Conservation (phyloP, 495 filamentous ascomycete genomes). For the Penicillium canariense region DNA sequence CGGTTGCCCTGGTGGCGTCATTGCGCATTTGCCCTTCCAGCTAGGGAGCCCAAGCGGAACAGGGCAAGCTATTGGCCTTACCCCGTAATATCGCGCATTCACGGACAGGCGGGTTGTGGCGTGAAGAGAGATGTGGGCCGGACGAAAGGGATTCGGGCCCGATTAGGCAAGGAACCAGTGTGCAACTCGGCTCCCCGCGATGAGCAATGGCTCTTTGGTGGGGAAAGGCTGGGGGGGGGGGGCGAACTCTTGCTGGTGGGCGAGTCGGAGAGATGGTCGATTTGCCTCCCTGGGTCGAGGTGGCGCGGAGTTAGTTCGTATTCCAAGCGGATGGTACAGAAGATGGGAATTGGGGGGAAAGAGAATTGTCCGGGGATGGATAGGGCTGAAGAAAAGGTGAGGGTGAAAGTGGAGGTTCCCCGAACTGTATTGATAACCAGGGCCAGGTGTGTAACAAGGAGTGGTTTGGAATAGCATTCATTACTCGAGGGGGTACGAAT, state of each 20-base stretch:
- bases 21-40: constrained; percentile 1
- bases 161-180: not conserved
- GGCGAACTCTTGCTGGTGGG: not conserved
- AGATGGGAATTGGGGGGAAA: too few relatives aligned
- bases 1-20: not conserved
- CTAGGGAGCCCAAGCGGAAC: not conserved
- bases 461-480: too few relatives aligned
- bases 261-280: not conserved
- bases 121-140: too few relatives aligned
- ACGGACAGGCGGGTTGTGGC: too few relatives aligned
- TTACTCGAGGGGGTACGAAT: too few relatives aligned
- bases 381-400: too few relatives aligned
- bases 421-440: too few relatives aligned
- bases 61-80: too few relatives aligned
- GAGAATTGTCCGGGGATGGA: too few relatives aligned
- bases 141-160: constrained; percentile 8
- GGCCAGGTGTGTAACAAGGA: too few relatives aligned
- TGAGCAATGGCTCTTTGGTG: not conserved
- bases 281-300: not conserved
- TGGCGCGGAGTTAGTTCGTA: not conserved
- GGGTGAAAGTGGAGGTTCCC: too few relatives aligned
- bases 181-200: constrained; percentile 17
- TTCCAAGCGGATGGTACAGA: not conserved
- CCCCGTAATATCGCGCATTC: too few relatives aligned
- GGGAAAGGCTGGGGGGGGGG: not conserved